phyloP scores from a whole-genome alignment of 1,284 basidiomycete genomes.

The Xerocomus cyaneibrunnescens region DNA sequence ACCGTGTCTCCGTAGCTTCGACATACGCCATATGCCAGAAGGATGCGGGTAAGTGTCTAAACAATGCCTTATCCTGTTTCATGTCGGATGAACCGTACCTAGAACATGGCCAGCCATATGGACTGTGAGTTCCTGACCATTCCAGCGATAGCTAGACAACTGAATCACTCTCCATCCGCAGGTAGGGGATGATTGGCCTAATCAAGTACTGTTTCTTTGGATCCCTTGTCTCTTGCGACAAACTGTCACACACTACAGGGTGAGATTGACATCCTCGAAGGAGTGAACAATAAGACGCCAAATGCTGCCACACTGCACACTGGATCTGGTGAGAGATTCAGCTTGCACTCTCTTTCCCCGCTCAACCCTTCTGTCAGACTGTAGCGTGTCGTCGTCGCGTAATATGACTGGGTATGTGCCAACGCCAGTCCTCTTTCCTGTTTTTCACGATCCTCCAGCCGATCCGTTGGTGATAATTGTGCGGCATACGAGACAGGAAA shows the following conservation, averaged over 20 bases:
- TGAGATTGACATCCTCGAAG: conserved; percentile 39
- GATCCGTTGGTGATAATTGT: conserved; percentile 19
- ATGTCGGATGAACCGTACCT: background rate
- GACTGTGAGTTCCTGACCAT: conserved; percentile 20
- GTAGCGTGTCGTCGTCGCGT: conserved; percentile 18
- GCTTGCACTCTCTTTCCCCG: background rate
- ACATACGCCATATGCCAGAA: conserved; percentile 29
- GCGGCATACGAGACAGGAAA: conserved; percentile 36
- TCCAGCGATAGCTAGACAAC: background rate
- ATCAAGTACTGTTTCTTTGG: conserved; percentile 2
- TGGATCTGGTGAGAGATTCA: conserved; percentile 18
- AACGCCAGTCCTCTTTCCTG: background rate
- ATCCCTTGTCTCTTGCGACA: background rate
- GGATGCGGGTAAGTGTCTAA: conserved; percentile 29
- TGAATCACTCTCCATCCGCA: conserved; percentile 2
- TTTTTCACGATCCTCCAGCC: conserved; percentile 14
- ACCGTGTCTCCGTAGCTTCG: conserved; percentile 18
- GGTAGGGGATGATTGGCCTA: conserved; percentile 27
- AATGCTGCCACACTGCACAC: conserved; percentile 31
- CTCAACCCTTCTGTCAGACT: conserved; percentile 17
- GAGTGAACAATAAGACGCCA: conserved; percentile 23
- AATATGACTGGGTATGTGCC: conserved; percentile 26
- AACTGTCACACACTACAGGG: conserved; percentile 17
- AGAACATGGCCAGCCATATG: conserved; percentile 33
- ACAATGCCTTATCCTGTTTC: background rate